Evolutionary conservation across 768 basidiomycete genomes (phyloP).

Genomic region (Cyathus striatus): DNA sequence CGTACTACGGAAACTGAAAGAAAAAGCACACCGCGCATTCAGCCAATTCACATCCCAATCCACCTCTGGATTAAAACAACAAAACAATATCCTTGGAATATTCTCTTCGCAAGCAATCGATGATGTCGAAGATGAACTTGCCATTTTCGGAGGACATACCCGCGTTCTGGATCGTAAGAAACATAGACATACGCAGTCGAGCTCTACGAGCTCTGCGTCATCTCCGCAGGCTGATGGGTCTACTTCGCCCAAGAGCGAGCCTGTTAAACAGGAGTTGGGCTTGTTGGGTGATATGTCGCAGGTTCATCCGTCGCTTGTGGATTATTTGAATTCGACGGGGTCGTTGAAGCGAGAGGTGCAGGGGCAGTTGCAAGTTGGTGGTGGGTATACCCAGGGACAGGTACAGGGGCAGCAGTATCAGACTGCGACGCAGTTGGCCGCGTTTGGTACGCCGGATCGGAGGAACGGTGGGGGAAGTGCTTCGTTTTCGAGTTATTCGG

Average conservation of each 20-base stretch:
- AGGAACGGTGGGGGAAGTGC: constrained; percentile 15
- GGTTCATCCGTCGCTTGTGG: constrained; percentile 25
- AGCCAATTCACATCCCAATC: constrained; percentile 14
- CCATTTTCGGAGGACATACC: constrained; percentile 51
- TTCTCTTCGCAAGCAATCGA: constrained; percentile 14
- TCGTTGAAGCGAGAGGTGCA: too few relatives aligned
- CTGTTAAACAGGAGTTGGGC: background rate
- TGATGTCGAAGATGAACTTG: constrained; percentile 40
- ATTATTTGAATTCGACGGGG: constrained; percentile 26
- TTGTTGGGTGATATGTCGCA: constrained; percentile 11
- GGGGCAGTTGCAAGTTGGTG: too few relatives aligned
- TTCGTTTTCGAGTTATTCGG: too few relatives aligned
- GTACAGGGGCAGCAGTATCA: background rate
- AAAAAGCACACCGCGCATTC: constrained; percentile 36
- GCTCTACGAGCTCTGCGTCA: constrained; percentile 4
- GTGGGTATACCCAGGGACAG: constrained; percentile 13
- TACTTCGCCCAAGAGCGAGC: background rate
- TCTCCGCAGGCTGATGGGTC: constrained; percentile 4
- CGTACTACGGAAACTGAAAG: constrained; percentile 39
- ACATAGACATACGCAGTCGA: constrained; percentile 8
- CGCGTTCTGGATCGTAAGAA: constrained; percentile 32
- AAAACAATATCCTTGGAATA: constrained; percentile 3
- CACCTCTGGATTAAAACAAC: background rate
- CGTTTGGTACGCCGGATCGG: constrained; percentile 1
- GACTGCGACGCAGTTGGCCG: background rate